Evolutionary conservation across 176 grass and related monocot species (phyloP), one percentile per base, ranked within the genome.

Genomic region (Zoysia pacifica): DNA sequence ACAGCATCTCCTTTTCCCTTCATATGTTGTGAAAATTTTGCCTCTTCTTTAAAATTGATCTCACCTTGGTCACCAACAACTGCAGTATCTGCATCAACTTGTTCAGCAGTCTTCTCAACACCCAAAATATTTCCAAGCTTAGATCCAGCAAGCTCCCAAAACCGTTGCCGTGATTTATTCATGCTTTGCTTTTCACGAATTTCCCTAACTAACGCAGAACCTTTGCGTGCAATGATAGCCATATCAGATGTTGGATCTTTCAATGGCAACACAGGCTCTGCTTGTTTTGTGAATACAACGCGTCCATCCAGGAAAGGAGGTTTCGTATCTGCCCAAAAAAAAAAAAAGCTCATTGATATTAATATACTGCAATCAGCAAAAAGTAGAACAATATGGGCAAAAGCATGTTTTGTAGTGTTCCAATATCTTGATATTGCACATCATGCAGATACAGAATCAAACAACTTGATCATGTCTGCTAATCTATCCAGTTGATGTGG

Each of bases 91-190:
- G 96, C 96, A 80, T 98, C 96, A 77, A 98, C 85, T 86, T 98
- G 96, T 82, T 98, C 92, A 69, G 90, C 86, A 0, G 96, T 81
- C 87, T 98, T 98, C 81, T 98, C 90, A 53, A 98, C 96, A 50
- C 96, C 96, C 89, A 98, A 91, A 77, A 98, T 98, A 70, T 95
- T 91, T 52, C 96, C 96, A 83, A 98, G 92, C 79, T 91, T 98
- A 82, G 96, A 98, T 88, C 96, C 96, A 12, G 96, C 92, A 44
- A 98, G 90, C 90, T 98, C 96, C 96, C 96, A 98, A 75, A 98
- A 98, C 11, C 92, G 90, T 74, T 95, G 96, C 11, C 96, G 88
- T 53, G 92, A 98, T 54, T 98, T 98, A 76, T 98, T 98, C 88
- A 87, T 90, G 81, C 92, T 98, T 74, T 98, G 96, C 70, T 98